These are phyloP conservation scores for Nitzschia sp. DNA, from an alignment of 108 stramenopile species.

Conservation along the genomic window DNA sequence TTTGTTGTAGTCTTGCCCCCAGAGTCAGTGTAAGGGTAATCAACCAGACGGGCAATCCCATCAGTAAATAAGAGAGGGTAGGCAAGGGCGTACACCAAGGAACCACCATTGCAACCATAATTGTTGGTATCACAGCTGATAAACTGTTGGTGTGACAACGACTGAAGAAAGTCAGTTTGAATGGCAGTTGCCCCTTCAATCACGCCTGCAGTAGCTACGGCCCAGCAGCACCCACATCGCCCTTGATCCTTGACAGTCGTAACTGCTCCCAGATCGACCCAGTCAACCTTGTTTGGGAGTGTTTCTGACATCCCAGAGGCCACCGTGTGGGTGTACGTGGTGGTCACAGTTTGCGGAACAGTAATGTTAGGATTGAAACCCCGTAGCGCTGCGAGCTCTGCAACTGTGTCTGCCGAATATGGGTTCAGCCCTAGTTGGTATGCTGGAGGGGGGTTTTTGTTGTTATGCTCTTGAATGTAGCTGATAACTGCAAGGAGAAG, in stretches of 20 bases:
- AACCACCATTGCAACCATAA: conserved; percentile 84
- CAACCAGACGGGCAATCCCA: conserved; percentile 33
- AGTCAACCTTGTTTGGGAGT: conserved; percentile 59
- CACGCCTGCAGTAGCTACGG: conserved; percentile 82
- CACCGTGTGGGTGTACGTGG: not conserved
- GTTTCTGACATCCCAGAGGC: not conserved
- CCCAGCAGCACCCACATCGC: conserved; percentile 91
- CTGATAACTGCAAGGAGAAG: conserved; percentile 15
- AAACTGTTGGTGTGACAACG: conserved; percentile 74
- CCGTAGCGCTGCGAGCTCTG: conserved; percentile 19
- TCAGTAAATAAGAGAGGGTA: conserved; percentile 49
- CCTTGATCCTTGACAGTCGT: conserved; percentile 87
- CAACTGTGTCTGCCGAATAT: conserved; percentile 30
- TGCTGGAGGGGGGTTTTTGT: conserved; percentile 8
- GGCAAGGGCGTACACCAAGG: conserved; percentile 48
- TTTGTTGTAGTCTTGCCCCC: conserved; percentile 31
- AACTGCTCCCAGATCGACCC: conserved; percentile 67
- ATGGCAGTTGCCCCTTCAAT: conserved; percentile 75
- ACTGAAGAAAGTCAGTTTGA: conserved; percentile 28
- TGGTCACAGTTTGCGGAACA: not conserved
- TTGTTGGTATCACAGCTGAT: conserved; percentile 72
- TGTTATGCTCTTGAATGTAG: conserved; percentile 28
- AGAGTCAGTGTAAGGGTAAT: conserved; percentile 54
- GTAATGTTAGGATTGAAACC: not conserved
- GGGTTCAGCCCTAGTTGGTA: conserved; percentile 35